Conservation (phyloP, 2,329 filamentous ascomycete genomes). For the Botrytis fabae region DNA sequence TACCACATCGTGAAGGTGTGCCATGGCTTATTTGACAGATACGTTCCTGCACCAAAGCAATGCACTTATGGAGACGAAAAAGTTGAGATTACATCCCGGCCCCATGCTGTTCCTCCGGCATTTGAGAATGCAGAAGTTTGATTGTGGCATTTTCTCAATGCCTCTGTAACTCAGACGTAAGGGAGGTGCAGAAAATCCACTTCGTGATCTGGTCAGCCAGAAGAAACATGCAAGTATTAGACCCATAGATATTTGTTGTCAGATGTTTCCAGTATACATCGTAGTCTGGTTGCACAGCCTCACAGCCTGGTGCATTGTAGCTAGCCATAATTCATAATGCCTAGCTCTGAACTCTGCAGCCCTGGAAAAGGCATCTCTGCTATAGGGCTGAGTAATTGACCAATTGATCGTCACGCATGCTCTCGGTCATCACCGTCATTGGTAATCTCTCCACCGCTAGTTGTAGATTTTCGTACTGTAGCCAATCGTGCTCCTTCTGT, state of each 20-base stretch:
- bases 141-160: neutral
- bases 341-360: neutral
- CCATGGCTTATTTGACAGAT: neutral
- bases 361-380: constrained; percentile 4
- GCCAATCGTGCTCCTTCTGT: constrained; percentile 18
- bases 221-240: neutral
- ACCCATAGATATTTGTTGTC: neutral
- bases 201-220: neutral
- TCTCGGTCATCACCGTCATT: constrained; percentile 23
- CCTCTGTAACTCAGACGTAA: constrained; percentile 11
- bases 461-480: constrained; percentile 16
- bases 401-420: constrained; percentile 15
- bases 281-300: neutral
- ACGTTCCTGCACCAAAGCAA: neutral
- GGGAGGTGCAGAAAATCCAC: neutral
- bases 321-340: constrained; percentile 13
- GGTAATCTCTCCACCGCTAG: constrained; percentile 16
- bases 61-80: neutral
- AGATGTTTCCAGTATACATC: neutral
- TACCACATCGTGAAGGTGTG: neutral
- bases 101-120: constrained; percentile 17
- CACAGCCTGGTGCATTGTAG: constrained; percentile 18
- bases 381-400: constrained; percentile 21
- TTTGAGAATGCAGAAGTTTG: neutral
- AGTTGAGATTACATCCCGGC: neutral